Conservation (phyloP, 2,329 filamentous ascomycete genomes). For the Cladosporium sp. region DNA sequence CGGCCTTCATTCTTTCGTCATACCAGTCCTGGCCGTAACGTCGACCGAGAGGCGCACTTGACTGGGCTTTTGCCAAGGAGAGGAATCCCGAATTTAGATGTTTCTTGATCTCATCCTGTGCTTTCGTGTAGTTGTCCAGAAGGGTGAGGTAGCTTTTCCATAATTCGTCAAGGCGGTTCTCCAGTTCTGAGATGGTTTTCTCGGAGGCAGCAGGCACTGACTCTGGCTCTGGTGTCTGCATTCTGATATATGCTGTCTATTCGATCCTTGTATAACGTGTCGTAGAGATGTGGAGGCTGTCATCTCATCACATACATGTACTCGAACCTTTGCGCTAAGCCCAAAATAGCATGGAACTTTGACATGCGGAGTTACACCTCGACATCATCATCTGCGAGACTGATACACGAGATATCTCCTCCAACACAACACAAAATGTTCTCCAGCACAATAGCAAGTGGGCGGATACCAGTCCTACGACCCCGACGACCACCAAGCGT, state of each 20-base stretch:
- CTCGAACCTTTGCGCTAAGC: slow-evolving; percentile 10
- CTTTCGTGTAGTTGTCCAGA: slow-evolving; percentile 65
- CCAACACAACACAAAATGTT: slow-evolving; percentile 25
- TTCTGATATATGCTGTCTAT: neutral
- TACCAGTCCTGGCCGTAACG: slow-evolving; percentile 71
- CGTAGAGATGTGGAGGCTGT: neutral
- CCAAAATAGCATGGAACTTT: slow-evolving; percentile 11
- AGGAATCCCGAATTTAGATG: slow-evolving; percentile 55
- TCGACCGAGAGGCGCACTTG: slow-evolving; percentile 57
- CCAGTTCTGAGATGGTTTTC: neutral
- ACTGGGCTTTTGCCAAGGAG: slow-evolving; percentile 72
- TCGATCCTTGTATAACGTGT: neutral
- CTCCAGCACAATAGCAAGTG: slow-evolving; percentile 17
- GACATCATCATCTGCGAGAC: slow-evolving; percentile 2
- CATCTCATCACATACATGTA: neutral
- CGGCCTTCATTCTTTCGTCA: slow-evolving; percentile 71
- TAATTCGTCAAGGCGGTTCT: slow-evolving; percentile 58
- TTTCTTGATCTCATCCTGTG: slow-evolving; percentile 56
- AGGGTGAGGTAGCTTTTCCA: slow-evolving; percentile 66
- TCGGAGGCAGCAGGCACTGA: neutral
- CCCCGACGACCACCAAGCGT: slow-evolving; percentile 29
- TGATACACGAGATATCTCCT: neutral
- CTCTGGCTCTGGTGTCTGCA: slow-evolving; percentile 15
- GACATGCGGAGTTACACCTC: slow-evolving; percentile 13
- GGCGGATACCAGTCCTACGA: slow-evolving; percentile 29